Evolutionary conservation across 345 rosid species (phyloP).

Genomic region (Salix dunnii): DNA sequence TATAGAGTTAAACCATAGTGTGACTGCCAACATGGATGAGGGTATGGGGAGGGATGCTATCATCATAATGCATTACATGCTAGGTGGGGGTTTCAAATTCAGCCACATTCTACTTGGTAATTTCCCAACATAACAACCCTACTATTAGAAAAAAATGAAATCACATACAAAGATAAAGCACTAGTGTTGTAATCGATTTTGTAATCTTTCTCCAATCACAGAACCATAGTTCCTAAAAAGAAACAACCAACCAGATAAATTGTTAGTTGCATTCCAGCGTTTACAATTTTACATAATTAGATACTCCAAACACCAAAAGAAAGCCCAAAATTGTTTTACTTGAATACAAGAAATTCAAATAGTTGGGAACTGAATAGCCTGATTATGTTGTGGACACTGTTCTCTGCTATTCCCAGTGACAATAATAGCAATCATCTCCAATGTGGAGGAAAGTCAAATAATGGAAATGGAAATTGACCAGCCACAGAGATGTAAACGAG

Average conservation of each 20-base stretch:
- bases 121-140: neutral
- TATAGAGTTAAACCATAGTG: neutral
- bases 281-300: neutral
- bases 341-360: neutral
- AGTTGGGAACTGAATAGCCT: neutral
- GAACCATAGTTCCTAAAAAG: neutral
- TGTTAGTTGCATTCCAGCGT: neutral
- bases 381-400: neutral
- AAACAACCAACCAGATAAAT: neutral
- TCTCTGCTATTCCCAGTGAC: neutral
- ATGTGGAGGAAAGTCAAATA: neutral
- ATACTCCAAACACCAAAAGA: neutral
- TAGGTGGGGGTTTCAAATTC: no score
- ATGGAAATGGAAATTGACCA: conserved; percentile 5
- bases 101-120: neutral
- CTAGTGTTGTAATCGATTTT: neutral
- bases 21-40: neutral
- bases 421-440: neutral
- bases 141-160: neutral
- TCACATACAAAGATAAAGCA: neutral
- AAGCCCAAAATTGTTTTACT: neutral
- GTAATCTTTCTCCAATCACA: neutral
- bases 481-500: neutral
- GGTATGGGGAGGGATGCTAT: neutral
- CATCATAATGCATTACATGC: neutral